Percentiles rank a stretch among this genome's conserved stretches.
phyloP scores from a whole-genome alignment of 805 yeast genomes.

The Candida ovalis region DNA sequence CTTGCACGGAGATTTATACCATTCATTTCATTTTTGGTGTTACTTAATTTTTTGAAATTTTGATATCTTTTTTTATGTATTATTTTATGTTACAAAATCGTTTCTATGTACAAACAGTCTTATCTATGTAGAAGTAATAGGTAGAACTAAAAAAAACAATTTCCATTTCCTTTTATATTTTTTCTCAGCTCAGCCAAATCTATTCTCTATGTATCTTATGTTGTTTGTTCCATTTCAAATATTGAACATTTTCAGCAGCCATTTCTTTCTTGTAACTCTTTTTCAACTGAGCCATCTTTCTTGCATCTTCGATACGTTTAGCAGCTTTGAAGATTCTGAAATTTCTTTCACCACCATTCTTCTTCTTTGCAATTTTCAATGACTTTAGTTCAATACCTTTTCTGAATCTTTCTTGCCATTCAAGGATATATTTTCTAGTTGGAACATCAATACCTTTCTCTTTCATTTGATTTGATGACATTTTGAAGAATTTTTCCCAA shows the following conservation, averaged over 20 bases:
- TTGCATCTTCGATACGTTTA: conserved; percentile 51
- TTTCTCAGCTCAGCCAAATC: not conserved
- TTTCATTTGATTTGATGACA: conserved; percentile 56
- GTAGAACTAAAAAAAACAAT: too few species aligned
- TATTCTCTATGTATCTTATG: conserved; percentile 10
- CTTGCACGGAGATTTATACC: not conserved
- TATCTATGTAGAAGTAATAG: too few species aligned
- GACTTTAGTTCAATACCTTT: conserved; percentile 51
- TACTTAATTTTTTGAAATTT: too few species aligned
- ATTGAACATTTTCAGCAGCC: conserved; percentile 12
- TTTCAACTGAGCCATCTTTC: conserved; percentile 30
- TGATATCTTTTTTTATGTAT: not conserved
- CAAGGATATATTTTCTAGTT: conserved; percentile 67
- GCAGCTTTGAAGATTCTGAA: conserved; percentile 63
- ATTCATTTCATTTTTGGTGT: not conserved
- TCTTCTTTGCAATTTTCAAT: conserved; percentile 57
- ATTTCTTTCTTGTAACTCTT: conserved; percentile 22
- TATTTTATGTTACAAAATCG: not conserved
- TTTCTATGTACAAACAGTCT: not conserved
- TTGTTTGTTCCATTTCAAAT: conserved; percentile 22
- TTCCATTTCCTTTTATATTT: too few species aligned
- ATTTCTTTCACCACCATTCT: conserved; percentile 87
- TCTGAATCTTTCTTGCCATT: conserved; percentile 67
- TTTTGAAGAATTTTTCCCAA: conserved; percentile 64
- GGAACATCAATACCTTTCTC: conserved; percentile 72